Percentiles rank a stretch among this genome's conserved stretches.
phyloP scores from a whole-genome alignment of 2,329 filamentous ascomycete genomes.

The Peltaster fructicola region DNA sequence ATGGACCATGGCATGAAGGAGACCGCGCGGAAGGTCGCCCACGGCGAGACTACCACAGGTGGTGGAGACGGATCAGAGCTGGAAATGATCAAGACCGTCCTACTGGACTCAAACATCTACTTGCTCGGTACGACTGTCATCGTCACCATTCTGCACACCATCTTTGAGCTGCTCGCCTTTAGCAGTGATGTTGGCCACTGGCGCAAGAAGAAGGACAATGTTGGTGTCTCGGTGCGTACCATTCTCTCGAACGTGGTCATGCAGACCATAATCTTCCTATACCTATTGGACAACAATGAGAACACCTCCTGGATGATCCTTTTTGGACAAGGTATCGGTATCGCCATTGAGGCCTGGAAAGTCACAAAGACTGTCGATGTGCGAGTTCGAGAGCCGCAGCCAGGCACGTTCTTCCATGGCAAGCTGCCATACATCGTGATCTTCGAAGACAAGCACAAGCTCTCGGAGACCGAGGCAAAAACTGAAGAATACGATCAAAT shows the following conservation, averaged over 20 bases:
- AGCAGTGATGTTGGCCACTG: conserved; percentile 95
- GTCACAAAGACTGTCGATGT: conserved; percentile 91
- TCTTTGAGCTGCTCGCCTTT: conserved; percentile 92
- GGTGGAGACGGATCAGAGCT: conserved; percentile 85
- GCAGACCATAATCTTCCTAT: conserved; percentile 90
- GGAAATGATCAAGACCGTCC: conserved; percentile 90
- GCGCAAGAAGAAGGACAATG: conserved; percentile 98
- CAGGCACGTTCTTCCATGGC: conserved; percentile 42
- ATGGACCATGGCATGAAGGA: conserved; percentile 81
- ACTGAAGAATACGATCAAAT: conserved; percentile 97
- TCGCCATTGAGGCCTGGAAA: conserved; percentile 73
- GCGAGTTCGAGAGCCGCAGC: conserved; percentile 50
- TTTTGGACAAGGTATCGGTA: conserved; percentile 75
- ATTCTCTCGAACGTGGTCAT: conserved; percentile 97
- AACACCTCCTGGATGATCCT: conserved; percentile 99
- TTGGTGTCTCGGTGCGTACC: conserved; percentile 87
- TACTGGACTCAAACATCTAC: conserved; percentile 86
- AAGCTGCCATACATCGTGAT: conserved; percentile 51
- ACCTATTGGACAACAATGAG: conserved; percentile 91
- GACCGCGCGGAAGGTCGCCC: conserved; percentile 59
- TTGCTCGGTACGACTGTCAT: conserved; percentile 69
- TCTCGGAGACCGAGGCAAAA: conserved; percentile 89
- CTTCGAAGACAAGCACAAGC: conserved; percentile 93
- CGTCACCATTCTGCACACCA: conserved; percentile 76
- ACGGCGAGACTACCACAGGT: conserved; percentile 51